These are phyloP conservation scores for Rutstroemia sp. DNA, from an alignment of 2,329 filamentous ascomycete genomes.

Conservation along the genomic window DNA sequence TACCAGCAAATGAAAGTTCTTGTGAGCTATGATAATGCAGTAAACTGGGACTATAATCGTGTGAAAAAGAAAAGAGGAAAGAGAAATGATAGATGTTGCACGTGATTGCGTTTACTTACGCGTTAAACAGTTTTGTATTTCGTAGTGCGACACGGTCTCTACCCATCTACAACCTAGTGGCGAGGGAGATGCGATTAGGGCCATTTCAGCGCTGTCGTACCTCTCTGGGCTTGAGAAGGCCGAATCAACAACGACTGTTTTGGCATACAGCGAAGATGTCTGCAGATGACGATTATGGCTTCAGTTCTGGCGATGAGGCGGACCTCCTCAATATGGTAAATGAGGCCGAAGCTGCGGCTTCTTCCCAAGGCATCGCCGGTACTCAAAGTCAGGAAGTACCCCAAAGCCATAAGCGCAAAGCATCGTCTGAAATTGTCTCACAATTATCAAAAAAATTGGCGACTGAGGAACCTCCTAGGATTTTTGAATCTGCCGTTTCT, in stretches of 20 bases:
- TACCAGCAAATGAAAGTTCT: too few species aligned
- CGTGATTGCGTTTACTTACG: too few species aligned
- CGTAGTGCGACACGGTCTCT: too few species aligned
- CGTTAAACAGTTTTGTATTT: too few species aligned
- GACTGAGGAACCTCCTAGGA: neutral
- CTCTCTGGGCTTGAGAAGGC: neutral
- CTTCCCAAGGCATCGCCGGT: neutral
- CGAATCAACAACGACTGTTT: neutral
- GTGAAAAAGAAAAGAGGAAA: too few species aligned
- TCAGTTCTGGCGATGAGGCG: slow-evolving; percentile 16
- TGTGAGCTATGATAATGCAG: too few species aligned
- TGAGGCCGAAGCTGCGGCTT: neutral
- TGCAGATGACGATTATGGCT: slow-evolving; percentile 14
- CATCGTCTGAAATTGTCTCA: neutral
- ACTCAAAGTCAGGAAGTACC: neutral
- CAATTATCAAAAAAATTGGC: slow-evolving; percentile 6
- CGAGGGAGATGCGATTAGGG: neutral
- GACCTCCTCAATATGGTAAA: slow-evolving; percentile 10
- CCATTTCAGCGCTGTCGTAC: neutral
- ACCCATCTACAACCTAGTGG: too few species aligned
- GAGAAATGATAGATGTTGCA: too few species aligned
- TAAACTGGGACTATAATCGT: too few species aligned
- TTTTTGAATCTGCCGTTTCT: slow-evolving; percentile 24
- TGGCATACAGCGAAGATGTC: neutral
- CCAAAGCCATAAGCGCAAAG: slow-evolving; percentile 8